Conservation (phyloP, 202 grass and related monocot genomes). For the Bolboschoenoplectus hybrid region DNA sequence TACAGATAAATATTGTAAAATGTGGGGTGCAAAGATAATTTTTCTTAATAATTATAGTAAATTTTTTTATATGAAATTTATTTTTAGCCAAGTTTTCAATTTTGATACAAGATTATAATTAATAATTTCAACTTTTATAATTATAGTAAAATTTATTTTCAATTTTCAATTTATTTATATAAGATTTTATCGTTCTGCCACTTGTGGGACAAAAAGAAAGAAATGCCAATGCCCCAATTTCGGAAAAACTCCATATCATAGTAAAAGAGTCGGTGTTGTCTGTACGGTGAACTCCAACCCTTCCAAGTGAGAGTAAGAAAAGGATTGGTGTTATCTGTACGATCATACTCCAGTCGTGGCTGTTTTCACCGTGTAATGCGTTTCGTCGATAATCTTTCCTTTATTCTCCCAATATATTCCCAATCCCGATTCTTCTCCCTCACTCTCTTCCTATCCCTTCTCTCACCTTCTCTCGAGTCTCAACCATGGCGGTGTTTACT, state of each 20-base stretch:
- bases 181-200: too few relatives aligned
- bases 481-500: constrained; percentile 67
- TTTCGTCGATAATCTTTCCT: not conserved
- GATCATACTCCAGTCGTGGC: constrained; percentile 10
- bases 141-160: too few relatives aligned
- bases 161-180: too few relatives aligned
- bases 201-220: too few relatives aligned
- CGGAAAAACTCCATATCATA: not conserved
- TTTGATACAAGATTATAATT: not conserved
- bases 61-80: not conserved
- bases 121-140: not conserved
- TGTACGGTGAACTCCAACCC: not conserved
- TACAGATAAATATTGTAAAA: too few relatives aligned
- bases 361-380: not conserved
- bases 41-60: not conserved
- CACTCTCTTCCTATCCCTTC: constrained; percentile 27
- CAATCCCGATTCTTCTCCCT: not conserved
- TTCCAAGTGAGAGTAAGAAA: not conserved
- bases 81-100: not conserved
- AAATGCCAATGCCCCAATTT: not conserved
- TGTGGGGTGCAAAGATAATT: not conserved
- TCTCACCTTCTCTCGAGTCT: too few relatives aligned
- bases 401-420: constrained; percentile 33
- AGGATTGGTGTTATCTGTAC: not conserved
- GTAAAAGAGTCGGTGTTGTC: not conserved